phyloP scores from a whole-genome alignment of 768 basidiomycete species.

The Tubosaeta brunneosetosa region DNA sequence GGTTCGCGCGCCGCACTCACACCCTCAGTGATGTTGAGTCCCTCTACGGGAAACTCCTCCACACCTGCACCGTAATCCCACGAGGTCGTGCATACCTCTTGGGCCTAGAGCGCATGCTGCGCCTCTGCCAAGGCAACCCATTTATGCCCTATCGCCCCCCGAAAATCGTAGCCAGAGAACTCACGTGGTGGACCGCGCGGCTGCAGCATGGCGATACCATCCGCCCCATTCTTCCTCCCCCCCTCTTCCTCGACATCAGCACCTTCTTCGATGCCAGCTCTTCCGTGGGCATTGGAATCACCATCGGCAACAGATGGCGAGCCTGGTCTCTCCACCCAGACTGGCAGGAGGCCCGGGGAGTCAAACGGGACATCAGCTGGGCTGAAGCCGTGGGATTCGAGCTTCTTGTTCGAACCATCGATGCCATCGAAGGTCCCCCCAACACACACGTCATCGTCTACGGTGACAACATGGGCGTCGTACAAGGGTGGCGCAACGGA shows the following conservation, averaged over 20 bases:
- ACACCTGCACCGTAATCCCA: constrained; percentile 29
- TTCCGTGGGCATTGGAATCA: constrained; percentile 32
- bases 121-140: constrained; percentile 24
- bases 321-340: constrained; percentile 31
- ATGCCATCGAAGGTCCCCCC: background rate
- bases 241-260: background rate
- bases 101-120: constrained; percentile 31
- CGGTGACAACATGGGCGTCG: constrained; percentile 11
- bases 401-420: background rate
- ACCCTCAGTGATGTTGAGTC: background rate
- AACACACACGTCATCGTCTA: background rate
- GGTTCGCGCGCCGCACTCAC: background rate
- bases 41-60: constrained; percentile 10
- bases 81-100: constrained; percentile 16
- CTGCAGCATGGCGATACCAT: background rate
- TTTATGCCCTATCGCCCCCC: constrained; percentile 22
- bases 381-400: constrained; percentile 17
- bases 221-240: background rate
- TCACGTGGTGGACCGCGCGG: constrained; percentile 31
- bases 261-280: constrained; percentile 42
- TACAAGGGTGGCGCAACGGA: constrained; percentile 7
- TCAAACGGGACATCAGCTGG: constrained; percentile 41
- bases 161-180: constrained; percentile 11
- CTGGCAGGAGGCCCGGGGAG: constrained; percentile 23
- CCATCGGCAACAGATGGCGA: constrained; percentile 27